These are phyloP conservation scores for Nigrospora osmanthi DNA, from an alignment of 2,329 filamentous ascomycete genomes.

Conservation along the genomic window DNA sequence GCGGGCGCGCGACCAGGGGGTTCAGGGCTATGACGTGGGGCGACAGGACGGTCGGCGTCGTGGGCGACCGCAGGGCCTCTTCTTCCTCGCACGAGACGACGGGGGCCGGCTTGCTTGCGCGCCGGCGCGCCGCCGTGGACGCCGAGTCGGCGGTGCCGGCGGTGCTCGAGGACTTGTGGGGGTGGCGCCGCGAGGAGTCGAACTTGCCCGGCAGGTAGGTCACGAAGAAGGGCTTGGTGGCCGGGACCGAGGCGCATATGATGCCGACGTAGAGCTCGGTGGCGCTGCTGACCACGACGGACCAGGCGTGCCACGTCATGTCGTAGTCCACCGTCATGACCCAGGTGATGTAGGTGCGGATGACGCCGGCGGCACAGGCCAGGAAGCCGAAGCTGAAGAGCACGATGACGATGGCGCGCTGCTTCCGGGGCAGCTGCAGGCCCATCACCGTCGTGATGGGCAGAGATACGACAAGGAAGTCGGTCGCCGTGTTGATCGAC, in stretches of 20 bases:
- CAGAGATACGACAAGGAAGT: constrained; percentile 41
- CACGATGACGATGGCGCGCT: constrained; percentile 32
- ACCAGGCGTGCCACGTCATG: constrained; percentile 22
- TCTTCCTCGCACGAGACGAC: too few relatives aligned
- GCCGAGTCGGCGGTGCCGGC: too few relatives aligned
- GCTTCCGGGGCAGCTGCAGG: constrained; percentile 34
- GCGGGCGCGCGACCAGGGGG: too few relatives aligned
- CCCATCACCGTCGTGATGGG: constrained; percentile 36
- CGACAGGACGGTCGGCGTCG: too few relatives aligned
- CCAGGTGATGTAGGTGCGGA: constrained; percentile 25
- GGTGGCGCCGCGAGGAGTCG: neutral
- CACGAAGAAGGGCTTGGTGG: constrained; percentile 3
- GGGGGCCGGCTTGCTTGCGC: too few relatives aligned
- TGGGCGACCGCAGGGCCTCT: too few relatives aligned
- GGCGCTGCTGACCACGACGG: constrained; percentile 21
- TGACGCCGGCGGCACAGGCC: constrained; percentile 25
- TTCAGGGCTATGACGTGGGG: too few relatives aligned
- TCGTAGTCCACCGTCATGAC: constrained; percentile 13
- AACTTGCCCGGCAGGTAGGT: constrained; percentile 1
- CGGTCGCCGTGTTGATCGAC: constrained; percentile 49
- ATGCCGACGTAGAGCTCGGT: constrained; percentile 31
- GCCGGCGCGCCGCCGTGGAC: too few relatives aligned
- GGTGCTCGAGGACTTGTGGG: too few relatives aligned
- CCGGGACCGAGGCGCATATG: constrained; percentile 4
- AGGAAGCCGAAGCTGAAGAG: constrained; percentile 39